These are phyloP conservation scores for Phlebiopsis gigantea DNA, from an alignment of 768 basidiomycete genomes.

Conservation along the genomic window DNA sequence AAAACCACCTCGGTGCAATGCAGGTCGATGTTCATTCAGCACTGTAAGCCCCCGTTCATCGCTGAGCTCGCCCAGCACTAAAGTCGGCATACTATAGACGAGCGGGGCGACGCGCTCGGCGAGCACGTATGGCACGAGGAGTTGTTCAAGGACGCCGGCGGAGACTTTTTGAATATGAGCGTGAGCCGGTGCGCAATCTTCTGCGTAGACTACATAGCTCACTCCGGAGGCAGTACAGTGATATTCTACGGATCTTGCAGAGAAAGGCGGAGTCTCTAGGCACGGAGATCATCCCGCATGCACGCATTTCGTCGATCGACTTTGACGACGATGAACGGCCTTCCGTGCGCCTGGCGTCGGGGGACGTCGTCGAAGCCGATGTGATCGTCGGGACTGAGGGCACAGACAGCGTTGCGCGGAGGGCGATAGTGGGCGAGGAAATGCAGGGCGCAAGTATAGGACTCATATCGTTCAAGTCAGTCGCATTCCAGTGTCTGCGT, in stretches of 20 bases:
- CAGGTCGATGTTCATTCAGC: constrained; percentile 17
- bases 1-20: constrained; percentile 26
- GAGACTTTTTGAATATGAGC: constrained; percentile 42
- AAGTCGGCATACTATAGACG: constrained; percentile 34
- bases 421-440: constrained; percentile 8
- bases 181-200: too few relatives aligned
- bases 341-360: constrained; percentile 22
- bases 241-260: constrained; percentile 25
- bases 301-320: constrained; percentile 11
- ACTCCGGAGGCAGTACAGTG: constrained; percentile 19
- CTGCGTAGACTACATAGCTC: too few relatives aligned
- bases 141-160: constrained; percentile 42
- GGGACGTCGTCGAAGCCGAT: constrained; percentile 23
- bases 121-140: constrained; percentile 41
- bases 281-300: constrained; percentile 14
- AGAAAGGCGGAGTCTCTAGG: constrained; percentile 17
- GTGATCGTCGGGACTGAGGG: constrained; percentile 26
- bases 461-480: constrained; percentile 17
- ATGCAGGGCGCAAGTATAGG: not conserved
- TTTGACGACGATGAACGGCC: constrained; percentile 12
- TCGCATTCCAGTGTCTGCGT: too few relatives aligned
- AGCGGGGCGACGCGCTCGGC: constrained; percentile 40
- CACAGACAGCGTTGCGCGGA: constrained; percentile 9
- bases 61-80: not conserved
- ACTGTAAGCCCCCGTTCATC: constrained; percentile 2